A percentile compares a stretch with the other conserved stretches of the same genome.
Evolutionary conservation across 208 protist genomes (phyloP).

Genomic region (Porcisia hertigi): DNA sequence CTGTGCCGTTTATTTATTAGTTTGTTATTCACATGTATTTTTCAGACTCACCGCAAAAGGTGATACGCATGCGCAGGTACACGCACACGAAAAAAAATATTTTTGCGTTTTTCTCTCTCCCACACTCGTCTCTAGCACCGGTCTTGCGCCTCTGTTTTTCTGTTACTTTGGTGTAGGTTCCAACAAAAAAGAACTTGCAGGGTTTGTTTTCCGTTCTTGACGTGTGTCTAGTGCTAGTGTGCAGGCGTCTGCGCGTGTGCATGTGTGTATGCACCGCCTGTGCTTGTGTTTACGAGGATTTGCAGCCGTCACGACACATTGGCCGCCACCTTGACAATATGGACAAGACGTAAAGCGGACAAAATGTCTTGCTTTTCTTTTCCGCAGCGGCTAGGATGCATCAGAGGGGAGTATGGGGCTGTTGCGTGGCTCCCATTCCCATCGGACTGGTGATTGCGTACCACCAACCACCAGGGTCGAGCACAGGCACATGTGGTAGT

Average conservation of each 20-base stretch:
- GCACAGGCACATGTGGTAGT: too few relatives aligned
- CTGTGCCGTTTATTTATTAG: neutral
- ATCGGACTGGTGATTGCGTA: too few relatives aligned
- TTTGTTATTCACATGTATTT: too few relatives aligned
- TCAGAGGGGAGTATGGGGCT: neutral
- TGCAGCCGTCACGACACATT: neutral
- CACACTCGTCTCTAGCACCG: too few relatives aligned
- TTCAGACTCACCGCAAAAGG: too few relatives aligned
- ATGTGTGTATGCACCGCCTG: neutral
- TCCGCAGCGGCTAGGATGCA: neutral
- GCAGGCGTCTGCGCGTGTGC: neutral
- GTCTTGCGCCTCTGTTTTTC: too few relatives aligned
- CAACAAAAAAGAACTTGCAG: too few relatives aligned
- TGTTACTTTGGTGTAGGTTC: neutral
- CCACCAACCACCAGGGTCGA: neutral
- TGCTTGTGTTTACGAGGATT: neutral
- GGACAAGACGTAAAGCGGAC: neutral
- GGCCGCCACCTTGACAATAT: neutral
- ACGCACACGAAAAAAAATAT: too few relatives aligned
- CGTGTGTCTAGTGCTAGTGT: constrained; percentile 1
- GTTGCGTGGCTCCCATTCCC: too few relatives aligned
- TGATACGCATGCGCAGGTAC: too few relatives aligned
- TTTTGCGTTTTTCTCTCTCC: too few relatives aligned
- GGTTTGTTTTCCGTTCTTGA: constrained; percentile 1
- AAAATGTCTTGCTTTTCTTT: neutral